These are phyloP conservation scores for Porcisia deanei DNA, from an alignment of 208 protist genomes.

Conservation along the genomic window DNA sequence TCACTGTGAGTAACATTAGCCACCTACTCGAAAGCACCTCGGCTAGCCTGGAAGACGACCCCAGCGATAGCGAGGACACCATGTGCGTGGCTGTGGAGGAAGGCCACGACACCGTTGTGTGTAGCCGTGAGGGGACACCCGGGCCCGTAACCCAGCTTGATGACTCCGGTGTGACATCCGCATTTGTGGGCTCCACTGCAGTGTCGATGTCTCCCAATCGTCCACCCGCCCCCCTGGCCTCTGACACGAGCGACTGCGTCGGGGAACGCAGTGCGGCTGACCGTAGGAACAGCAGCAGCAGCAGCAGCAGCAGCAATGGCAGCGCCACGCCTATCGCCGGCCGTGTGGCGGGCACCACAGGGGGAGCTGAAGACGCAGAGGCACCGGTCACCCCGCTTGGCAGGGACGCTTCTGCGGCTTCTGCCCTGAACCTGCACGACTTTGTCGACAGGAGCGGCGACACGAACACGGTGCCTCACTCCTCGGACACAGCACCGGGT, in stretches of 20 bases:
- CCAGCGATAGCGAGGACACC: constrained; percentile 5
- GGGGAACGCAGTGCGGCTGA: background rate
- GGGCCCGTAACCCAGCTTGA: background rate
- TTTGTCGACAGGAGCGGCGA: background rate
- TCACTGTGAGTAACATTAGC: constrained; percentile 57
- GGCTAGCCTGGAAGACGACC: constrained; percentile 20
- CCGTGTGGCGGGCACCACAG: background rate
- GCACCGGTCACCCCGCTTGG: background rate
- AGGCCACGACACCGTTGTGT: background rate
- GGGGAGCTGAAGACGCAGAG: background rate
- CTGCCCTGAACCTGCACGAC: background rate
- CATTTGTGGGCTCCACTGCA: background rate
- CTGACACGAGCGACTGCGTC: background rate
- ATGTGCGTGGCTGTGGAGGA: background rate
- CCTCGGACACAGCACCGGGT: background rate
- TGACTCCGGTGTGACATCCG: background rate
- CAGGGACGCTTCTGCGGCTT: background rate
- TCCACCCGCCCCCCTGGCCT: background rate
- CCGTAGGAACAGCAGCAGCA: background rate
- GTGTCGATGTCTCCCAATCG: background rate
- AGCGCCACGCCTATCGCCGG: background rate
- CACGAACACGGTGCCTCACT: background rate
- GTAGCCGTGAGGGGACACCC: background rate
- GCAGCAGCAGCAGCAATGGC: background rate
- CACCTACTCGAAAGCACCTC: constrained; percentile 31